Evolutionary conservation across 2,329 filamentous ascomycete species (phyloP), one percentile per base, ranked within the genome.

Genomic region (Phaeosphaeriaceae sp.): DNA sequence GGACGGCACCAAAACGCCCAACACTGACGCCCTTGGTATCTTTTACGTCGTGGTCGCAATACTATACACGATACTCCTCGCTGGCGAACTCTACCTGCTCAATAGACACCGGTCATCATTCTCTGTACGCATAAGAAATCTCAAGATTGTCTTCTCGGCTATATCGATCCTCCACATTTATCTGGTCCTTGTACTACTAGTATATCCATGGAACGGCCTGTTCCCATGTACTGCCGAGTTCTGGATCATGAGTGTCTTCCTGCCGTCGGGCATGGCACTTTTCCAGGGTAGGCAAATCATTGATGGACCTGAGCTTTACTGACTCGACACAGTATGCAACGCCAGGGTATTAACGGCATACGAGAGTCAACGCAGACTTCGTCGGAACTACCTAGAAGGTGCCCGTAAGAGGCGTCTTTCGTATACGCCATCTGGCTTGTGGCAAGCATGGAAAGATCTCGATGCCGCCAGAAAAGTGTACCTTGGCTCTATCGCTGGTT

Each of bases 201-300:
- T 75, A n/a, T 78, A 78, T 54, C 72, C 73, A 13, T 68, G 68
- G 63, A 76, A 76, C 40, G 75, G 75, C 7, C 56, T 64, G 3
- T 76, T 72, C 25, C 74, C 74, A 20, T 77, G 73, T 52, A 63
- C 68, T 10, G 75, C 74, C n/a, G 75, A 77, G 51, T 78, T 74
- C 55, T 77, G 73, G 74, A 68, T 77, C 48, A 78, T 78, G 76
- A 76, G 73, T 10, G 61, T 77, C 20, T 76, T 76, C 40, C 62
- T 77, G 11, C 76, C 76, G 7, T 70, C 66, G 7, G 76, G 76
- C n/a, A 77, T 78, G 72, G 75, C 75, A 3, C 65, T 77, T 20
- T 78, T 78, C 54, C 75, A 77, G 65, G 72, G 75, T 76, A 62
- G 50, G 57, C 47, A 20, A 15, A 9, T 13, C 6, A 17, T 21